Evolutionary conservation across 306 rosid genomes (phyloP).

Genomic region (Citrullus mucosospermus): DNA sequence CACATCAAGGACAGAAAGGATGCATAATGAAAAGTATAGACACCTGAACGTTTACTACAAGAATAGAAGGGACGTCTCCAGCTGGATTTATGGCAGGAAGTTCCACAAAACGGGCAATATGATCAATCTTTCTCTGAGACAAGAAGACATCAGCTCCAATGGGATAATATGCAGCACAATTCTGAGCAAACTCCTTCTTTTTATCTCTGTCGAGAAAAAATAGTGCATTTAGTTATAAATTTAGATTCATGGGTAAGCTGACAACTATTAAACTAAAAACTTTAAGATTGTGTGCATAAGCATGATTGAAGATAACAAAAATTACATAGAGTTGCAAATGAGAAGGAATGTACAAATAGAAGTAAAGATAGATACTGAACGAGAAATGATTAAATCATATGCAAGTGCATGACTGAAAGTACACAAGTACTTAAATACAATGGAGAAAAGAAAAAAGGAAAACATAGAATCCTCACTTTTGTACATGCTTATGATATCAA

Average conservation of each 20-base stretch:
- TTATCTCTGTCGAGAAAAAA: slow-evolving; percentile 58
- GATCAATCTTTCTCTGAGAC: slow-evolving; percentile 72
- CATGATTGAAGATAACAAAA: slow-evolving; percentile 1
- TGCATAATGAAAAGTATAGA: not conserved
- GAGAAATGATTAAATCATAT: not conserved
- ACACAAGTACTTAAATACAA: slow-evolving; percentile 9
- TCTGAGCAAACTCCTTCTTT: slow-evolving; percentile 78
- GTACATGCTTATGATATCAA: not conserved
- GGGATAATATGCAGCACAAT: slow-evolving; percentile 70
- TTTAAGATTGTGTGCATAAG: not conserved
- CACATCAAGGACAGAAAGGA: not conserved
- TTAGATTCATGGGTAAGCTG: not conserved
- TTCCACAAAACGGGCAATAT: slow-evolving; percentile 85
- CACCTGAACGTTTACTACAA: slow-evolving; percentile 87
- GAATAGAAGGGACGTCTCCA: slow-evolving; percentile 72
- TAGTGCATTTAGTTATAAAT: not conserved
- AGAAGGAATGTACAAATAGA: not conserved
- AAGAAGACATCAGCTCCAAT: slow-evolving; percentile 70
- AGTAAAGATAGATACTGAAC: not conserved
- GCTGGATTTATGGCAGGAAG: slow-evolving; percentile 50
- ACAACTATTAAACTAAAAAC: not conserved
- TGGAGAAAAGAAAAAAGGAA: not conserved
- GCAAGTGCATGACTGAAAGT: not conserved
- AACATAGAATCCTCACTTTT: not conserved
- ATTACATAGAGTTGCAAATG: not conserved